phyloP scores from a whole-genome alignment of 2,329 filamentous ascomycete species.

The Epichloe bromicola region DNA sequence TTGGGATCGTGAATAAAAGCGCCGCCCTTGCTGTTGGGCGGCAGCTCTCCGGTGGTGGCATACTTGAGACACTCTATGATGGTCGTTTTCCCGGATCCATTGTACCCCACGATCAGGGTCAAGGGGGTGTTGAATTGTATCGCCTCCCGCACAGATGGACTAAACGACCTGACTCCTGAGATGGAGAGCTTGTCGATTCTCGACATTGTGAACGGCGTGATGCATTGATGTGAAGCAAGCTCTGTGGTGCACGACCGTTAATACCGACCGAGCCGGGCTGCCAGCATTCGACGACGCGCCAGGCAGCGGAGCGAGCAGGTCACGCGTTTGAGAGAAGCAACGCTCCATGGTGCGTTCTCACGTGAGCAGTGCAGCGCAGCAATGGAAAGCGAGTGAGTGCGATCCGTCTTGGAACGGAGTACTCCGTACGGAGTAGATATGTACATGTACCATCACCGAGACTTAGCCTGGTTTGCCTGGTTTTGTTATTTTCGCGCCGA shows the following conservation, averaged over 20 bases:
- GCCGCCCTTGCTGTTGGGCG: conserved; percentile 78
- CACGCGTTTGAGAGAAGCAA: too few relatives aligned
- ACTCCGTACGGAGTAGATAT: too few relatives aligned
- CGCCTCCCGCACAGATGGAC: conserved; percentile 57
- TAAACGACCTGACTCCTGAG: conserved; percentile 73
- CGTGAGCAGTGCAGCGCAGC: too few relatives aligned
- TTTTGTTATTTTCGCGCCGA: too few relatives aligned
- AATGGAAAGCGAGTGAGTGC: too few relatives aligned
- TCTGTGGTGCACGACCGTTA: background rate
- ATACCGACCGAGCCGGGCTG: too few relatives aligned
- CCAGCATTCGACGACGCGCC: background rate
- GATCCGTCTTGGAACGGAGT: too few relatives aligned
- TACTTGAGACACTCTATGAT: conserved; percentile 99
- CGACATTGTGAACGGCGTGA: conserved; percentile 38
- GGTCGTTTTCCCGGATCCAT: conserved; percentile 96
- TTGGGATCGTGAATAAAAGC: conserved; percentile 98
- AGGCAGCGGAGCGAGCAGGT: too few relatives aligned
- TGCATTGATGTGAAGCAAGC: conserved; percentile 5
- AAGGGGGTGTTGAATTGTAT: conserved; percentile 85
- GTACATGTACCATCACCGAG: too few relatives aligned
- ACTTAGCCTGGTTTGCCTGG: too few relatives aligned
- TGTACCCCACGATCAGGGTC: conserved; percentile 92
- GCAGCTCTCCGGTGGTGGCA: conserved; percentile 86
- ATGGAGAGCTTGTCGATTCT: conserved; percentile 86
- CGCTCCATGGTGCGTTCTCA: too few relatives aligned